Evolutionary conservation across 768 basidiomycete species (phyloP).

Genomic region (Phaeotremella skinneri): DNA sequence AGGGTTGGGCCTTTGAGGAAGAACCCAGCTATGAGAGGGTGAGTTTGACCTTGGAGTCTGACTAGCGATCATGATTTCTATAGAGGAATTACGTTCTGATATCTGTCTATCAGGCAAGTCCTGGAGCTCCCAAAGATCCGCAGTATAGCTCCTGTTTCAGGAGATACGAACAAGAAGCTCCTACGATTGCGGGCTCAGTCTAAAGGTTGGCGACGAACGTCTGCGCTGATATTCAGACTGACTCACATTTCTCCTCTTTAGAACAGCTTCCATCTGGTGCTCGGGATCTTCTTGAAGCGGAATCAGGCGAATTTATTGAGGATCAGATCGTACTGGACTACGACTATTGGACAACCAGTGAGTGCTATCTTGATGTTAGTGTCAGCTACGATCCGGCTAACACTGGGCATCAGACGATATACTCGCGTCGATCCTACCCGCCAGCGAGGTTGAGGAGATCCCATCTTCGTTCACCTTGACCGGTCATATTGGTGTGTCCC

Average conservation of each 20-base stretch:
- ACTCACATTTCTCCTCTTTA: conserved; percentile 56
- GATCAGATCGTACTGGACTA: conserved; percentile 71
- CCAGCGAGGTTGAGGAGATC: conserved; percentile 69
- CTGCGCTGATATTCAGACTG: not conserved
- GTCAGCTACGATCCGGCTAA: too few species aligned
- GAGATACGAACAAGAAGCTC: conserved; percentile 57
- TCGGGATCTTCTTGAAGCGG: conserved; percentile 59
- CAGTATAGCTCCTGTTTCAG: conserved; percentile 21
- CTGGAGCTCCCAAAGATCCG: conserved; percentile 31
- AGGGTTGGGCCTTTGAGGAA: conserved; percentile 58
- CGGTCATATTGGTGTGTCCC: conserved; percentile 77
- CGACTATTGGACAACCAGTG: conserved; percentile 84
- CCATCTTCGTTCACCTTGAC: conserved; percentile 83
- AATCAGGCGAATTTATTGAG: conserved; percentile 60
- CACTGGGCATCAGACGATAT: conserved; percentile 66
- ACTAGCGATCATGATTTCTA: not conserved
- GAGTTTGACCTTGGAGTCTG: conserved; percentile 9
- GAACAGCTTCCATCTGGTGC: conserved; percentile 65
- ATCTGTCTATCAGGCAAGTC: conserved; percentile 17
- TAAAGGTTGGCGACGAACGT: conserved; percentile 57
- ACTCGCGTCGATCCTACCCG: conserved; percentile 74
- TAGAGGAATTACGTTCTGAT: not conserved
- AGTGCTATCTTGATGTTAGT: conserved; percentile 20
- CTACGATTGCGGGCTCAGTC: conserved; percentile 64
- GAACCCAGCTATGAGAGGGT: conserved; percentile 40